phyloP scores from a whole-genome alignment of 2,329 filamentous ascomycete genomes.

The Aspergillus neotritici region DNA sequence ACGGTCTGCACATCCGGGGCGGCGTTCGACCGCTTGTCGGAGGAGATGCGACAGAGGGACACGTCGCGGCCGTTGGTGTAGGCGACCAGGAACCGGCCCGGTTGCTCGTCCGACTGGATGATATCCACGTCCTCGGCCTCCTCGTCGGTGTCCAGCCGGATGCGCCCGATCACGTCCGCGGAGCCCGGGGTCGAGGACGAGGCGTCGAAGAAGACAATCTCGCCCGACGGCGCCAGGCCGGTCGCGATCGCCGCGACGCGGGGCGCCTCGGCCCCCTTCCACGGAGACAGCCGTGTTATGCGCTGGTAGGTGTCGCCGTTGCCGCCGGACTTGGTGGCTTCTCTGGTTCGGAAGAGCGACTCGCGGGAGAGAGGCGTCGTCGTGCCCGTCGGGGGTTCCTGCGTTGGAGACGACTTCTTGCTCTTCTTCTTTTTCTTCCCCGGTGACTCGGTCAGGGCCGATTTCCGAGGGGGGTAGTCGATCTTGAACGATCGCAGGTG shows the following conservation, averaged over 20 bases:
- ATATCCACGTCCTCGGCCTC: constrained; percentile 49
- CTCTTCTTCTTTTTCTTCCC: constrained; percentile 15
- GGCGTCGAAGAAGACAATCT: constrained; percentile 75
- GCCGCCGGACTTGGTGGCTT: constrained; percentile 25
- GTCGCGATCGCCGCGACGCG: constrained; percentile 74
- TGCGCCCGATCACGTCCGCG: constrained; percentile 50
- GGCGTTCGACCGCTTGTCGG: constrained; percentile 43
- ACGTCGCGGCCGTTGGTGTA: constrained; percentile 76
- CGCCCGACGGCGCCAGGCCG: constrained; percentile 66
- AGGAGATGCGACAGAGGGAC: constrained; percentile 57
- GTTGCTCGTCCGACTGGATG: constrained; percentile 23
- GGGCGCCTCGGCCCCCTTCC: constrained; percentile 47
- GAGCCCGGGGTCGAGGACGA: constrained; percentile 50
- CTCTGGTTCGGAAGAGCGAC: constrained; percentile 45
- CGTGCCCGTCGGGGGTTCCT: constrained; percentile 25
- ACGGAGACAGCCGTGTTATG: constrained; percentile 52
- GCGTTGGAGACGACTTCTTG: constrained; percentile 18
- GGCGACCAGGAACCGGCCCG: constrained; percentile 59
- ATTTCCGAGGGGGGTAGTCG: constrained; percentile 47
- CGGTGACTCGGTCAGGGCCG: constrained; percentile 10
- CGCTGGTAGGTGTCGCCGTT: constrained; percentile 54
- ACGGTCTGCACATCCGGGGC: constrained; percentile 31
- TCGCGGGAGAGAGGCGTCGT: constrained; percentile 47
- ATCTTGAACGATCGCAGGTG: constrained; percentile 76
- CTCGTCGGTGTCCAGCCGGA: constrained; percentile 45